phyloP scores from a whole-genome alignment of 73 alveolate species.

The Tetrahymena elliotti region DNA sequence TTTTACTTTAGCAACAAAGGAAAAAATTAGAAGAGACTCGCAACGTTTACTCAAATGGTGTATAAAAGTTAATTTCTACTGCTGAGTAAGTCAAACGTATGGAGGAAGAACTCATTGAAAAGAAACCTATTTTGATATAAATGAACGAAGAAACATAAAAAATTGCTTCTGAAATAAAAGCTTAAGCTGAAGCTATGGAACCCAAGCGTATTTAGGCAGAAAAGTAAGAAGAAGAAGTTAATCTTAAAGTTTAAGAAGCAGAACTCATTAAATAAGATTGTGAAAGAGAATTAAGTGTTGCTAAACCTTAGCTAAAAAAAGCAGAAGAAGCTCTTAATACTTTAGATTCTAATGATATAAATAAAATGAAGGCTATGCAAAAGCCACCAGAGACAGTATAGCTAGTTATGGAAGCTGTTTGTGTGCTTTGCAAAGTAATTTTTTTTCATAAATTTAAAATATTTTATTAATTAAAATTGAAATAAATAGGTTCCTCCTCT shows the following conservation, averaged over 20 bases:
- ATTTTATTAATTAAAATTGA: background rate
- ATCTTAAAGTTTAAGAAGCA: slow-evolving; percentile 47
- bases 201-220: slow-evolving; percentile 43
- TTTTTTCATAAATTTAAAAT: background rate
- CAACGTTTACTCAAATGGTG: slow-evolving; percentile 74
- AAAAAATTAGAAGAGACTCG: slow-evolving; percentile 70
- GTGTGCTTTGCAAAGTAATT: slow-evolving; percentile 43
- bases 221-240: slow-evolving; percentile 50
- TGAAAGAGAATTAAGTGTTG: slow-evolving; percentile 76
- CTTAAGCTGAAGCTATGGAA: slow-evolving; percentile 24
- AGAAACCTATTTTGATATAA: slow-evolving; percentile 73
- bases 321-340: slow-evolving; percentile 88
- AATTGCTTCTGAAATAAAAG: slow-evolving; percentile 15
- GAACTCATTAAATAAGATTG: slow-evolving; percentile 53
- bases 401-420: slow-evolving; percentile 56
- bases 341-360: slow-evolving; percentile 71
- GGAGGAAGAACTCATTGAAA: slow-evolving; percentile 51
- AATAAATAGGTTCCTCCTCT: slow-evolving; percentile 7
- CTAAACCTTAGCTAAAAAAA: slow-evolving; percentile 70
- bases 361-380: slow-evolving; percentile 70
- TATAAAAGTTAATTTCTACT: slow-evolving; percentile 53
- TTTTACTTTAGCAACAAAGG: slow-evolving; percentile 62
- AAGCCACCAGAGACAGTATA: slow-evolving; percentile 77
- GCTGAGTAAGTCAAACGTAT: slow-evolving; percentile 62
- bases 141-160: slow-evolving; percentile 79